Conservation (phyloP, 441 rosid genomes). For the Adansonia rubrostipa region DNA sequence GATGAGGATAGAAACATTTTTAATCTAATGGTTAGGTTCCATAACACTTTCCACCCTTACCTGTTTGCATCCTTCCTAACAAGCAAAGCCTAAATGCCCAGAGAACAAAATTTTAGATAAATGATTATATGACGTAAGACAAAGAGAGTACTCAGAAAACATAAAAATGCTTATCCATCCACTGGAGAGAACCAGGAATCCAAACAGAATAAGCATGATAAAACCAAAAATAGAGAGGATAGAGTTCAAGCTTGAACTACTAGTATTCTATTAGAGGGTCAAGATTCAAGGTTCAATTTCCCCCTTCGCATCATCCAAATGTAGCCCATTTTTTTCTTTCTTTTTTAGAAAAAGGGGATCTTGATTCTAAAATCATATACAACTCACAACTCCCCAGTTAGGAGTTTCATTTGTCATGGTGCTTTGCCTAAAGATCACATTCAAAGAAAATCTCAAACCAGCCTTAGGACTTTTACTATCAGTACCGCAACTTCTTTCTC, state of each 20-base stretch:
- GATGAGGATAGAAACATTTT: background rate
- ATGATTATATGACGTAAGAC: background rate
- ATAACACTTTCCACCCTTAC: background rate
- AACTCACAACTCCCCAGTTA: background rate
- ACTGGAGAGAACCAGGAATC: background rate
- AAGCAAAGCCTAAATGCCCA: conserved; percentile 9
- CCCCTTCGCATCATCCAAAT: background rate
- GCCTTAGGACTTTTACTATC: too few relatives aligned
- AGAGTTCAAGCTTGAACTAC: background rate
- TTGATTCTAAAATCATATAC: background rate
- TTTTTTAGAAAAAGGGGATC: background rate
- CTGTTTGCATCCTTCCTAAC: background rate
- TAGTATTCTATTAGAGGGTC: background rate
- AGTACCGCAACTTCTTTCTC: too few relatives aligned
- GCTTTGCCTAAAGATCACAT: background rate
- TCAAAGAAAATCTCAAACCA: too few relatives aligned
- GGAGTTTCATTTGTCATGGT: background rate
- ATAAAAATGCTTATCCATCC: background rate
- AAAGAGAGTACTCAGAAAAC: background rate
- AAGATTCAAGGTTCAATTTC: background rate
- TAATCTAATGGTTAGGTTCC: conserved; percentile 1
- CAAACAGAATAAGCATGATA: background rate
- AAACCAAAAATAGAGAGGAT: background rate
- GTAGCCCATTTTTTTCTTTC: background rate
- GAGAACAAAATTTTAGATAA: background rate